A percentile compares a stretch with the other conserved stretches of the same genome.
phyloP scores from a whole-genome alignment of 139 green algal species.

The Chlamydomonas schloesseri region DNA sequence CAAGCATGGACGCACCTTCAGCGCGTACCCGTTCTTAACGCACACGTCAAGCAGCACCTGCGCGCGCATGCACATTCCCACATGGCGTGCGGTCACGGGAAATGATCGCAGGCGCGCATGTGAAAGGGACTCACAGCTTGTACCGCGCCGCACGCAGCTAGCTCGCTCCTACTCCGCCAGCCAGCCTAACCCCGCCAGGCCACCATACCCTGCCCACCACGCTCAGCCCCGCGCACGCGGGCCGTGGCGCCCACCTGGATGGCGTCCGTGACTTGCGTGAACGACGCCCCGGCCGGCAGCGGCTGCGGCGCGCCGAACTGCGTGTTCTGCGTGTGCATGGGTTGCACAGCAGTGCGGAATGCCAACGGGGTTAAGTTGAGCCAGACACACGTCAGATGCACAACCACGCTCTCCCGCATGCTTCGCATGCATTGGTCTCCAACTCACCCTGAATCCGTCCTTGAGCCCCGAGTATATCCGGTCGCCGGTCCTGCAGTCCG shows the following conservation, averaged over 20 bases:
- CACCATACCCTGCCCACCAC: too few relatives aligned
- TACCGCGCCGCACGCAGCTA: too few relatives aligned
- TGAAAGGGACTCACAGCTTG: too few relatives aligned
- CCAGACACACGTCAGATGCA: too few relatives aligned
- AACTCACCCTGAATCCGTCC: slow-evolving; percentile 76
- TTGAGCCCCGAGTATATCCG: slow-evolving; percentile 72
- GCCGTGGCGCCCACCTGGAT: slow-evolving; percentile 46
- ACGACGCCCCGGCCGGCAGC: not conserved
- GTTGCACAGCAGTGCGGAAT: not conserved
- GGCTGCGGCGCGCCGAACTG: slow-evolving; percentile 65
- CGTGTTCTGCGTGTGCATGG: not conserved
- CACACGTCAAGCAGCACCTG: slow-evolving; percentile 72
- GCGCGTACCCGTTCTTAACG: slow-evolving; percentile 68
- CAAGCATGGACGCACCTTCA: slow-evolving; percentile 55
- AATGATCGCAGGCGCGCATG: too few relatives aligned
- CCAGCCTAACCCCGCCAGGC: too few relatives aligned
- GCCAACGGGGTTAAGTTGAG: not conserved
- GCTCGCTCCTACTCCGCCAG: too few relatives aligned
- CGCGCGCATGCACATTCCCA: too few relatives aligned
- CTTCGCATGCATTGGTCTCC: not conserved
- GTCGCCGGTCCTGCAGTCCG: slow-evolving; percentile 54
- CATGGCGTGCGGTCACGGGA: too few relatives aligned
- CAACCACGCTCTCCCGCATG: too few relatives aligned
- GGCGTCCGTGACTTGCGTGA: slow-evolving; percentile 42
- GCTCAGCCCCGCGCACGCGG: too few relatives aligned